These are phyloP conservation scores for Suillus occidentalis DNA, from an alignment of 768 basidiomycete genomes.

Conservation along the genomic window DNA sequence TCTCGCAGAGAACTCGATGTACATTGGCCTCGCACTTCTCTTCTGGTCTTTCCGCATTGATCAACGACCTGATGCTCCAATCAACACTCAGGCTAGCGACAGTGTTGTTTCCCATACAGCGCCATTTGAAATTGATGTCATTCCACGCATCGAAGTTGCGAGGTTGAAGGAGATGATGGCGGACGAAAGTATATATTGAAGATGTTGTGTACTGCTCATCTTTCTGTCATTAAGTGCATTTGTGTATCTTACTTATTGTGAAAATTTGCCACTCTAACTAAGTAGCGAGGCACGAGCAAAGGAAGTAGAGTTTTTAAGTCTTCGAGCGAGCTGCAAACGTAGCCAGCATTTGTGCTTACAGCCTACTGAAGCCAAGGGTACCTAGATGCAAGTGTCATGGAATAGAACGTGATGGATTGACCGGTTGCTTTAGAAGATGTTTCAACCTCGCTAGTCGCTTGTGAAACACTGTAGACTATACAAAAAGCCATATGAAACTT, in stretches of 20 bases:
- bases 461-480: conserved; percentile 5
- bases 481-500: background rate
- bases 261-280: too few relatives aligned
- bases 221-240: background rate
- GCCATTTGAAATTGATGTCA: conserved; percentile 57
- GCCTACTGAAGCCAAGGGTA: background rate
- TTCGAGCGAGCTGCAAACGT: too few relatives aligned
- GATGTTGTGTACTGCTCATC: background rate
- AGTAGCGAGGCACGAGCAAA: too few relatives aligned
- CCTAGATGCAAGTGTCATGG: conserved; percentile 7
- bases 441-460: conserved; percentile 3
- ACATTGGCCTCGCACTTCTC: conserved; percentile 57
- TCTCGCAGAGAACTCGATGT: conserved; percentile 46
- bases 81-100: conserved; percentile 56
- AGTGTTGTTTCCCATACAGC: conserved; percentile 54
- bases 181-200: background rate
- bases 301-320: too few relatives aligned
- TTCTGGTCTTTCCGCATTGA: conserved; percentile 62
- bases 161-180: conserved; percentile 17
- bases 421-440: conserved; percentile 7
- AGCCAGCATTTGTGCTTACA: too few relatives aligned
- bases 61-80: conserved; percentile 47
- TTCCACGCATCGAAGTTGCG: conserved; percentile 37
- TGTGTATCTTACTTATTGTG: background rate
- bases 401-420: conserved; percentile 9